phyloP scores from a whole-genome alignment of 306 rosid genomes.

The Begonia fuchsioides region DNA sequence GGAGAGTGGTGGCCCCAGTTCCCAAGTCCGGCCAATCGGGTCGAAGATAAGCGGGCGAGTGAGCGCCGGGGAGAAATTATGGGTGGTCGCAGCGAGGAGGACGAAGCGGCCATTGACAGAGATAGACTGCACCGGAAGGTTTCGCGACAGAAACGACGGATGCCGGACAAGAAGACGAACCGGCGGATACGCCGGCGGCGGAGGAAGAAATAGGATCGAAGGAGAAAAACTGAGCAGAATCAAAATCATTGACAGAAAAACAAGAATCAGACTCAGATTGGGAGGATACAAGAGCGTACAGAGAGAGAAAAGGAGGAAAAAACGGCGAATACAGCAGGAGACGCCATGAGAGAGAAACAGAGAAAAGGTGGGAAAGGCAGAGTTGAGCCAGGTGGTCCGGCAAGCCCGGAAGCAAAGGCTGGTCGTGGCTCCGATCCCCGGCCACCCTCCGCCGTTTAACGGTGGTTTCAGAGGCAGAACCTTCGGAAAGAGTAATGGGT shows the following conservation, averaged over 20 bases:
- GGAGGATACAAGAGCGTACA: conserved; percentile 41
- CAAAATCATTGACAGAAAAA: conserved; percentile 6
- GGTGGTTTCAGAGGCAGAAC: too few species aligned
- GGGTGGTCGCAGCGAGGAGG: conserved; percentile 73
- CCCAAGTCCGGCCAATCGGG: conserved; percentile 30
- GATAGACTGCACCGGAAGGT: conserved; percentile 48
- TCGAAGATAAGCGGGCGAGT: conserved; percentile 47
- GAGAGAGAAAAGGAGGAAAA: conserved; percentile 55
- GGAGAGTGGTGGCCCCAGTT: conserved; percentile 29
- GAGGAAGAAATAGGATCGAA: conserved; percentile 69
- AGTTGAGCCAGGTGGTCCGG: conserved; percentile 67
- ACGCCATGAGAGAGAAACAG: conserved; percentile 60
- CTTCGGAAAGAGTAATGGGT: too few species aligned
- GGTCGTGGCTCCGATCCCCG: background rate
- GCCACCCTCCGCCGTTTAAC: too few species aligned
- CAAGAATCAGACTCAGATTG: background rate
- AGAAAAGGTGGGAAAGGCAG: conserved; percentile 35
- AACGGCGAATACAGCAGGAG: conserved; percentile 45
- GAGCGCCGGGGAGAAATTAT: conserved; percentile 79
- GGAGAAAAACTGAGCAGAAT: conserved; percentile 15
- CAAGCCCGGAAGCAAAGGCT: conserved; percentile 43
- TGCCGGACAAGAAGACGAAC: conserved; percentile 43
- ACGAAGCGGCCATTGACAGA: conserved; percentile 32
- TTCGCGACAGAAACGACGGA: conserved; percentile 76
- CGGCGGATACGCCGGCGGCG: conserved; percentile 30